phyloP scores from a whole-genome alignment of 345 rosid genomes.

The Punica granatum region DNA sequence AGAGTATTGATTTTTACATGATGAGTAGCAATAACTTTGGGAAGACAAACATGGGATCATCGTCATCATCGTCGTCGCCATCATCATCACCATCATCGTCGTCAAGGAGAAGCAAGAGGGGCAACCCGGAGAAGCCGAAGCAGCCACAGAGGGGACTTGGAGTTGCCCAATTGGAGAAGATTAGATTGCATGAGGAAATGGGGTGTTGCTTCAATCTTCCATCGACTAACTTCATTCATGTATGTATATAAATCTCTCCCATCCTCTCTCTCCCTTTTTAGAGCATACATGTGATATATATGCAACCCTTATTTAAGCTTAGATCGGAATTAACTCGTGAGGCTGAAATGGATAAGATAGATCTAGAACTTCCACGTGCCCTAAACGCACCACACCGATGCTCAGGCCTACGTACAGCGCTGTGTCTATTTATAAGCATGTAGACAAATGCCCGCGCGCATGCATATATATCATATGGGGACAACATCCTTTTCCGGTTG shows the following conservation, averaged over 20 bases:
- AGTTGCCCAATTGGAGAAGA: slow-evolving; percentile 71
- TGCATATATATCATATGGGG: too few species aligned
- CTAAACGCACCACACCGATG: too few species aligned
- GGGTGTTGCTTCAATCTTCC: slow-evolving; percentile 21
- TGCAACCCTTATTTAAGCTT: neutral
- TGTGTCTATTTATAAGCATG: too few species aligned
- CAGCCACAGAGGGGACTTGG: slow-evolving; percentile 95
- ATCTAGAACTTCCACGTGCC: too few species aligned
- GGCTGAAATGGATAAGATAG: too few species aligned
- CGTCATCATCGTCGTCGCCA: slow-evolving; percentile 10
- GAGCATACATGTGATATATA: neutral
- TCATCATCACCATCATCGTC: neutral
- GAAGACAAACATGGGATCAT: slow-evolving; percentile 42
- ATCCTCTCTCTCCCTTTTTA: neutral
- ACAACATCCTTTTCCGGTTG: too few species aligned
- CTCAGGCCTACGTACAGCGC: too few species aligned
- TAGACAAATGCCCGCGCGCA: too few species aligned
- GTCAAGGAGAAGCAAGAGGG: slow-evolving; percentile 59
- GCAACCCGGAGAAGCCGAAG: slow-evolving; percentile 33
- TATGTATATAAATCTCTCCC: slow-evolving; percentile 2
- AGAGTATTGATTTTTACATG: neutral
- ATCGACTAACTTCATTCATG: slow-evolving; percentile 56
- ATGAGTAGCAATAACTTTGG: slow-evolving; percentile 63
- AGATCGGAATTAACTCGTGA: neutral
- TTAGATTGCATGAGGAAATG: slow-evolving; percentile 13